Evolutionary conservation across 129 eudicot species (phyloP).

Genomic region (Artemisia argyi): DNA sequence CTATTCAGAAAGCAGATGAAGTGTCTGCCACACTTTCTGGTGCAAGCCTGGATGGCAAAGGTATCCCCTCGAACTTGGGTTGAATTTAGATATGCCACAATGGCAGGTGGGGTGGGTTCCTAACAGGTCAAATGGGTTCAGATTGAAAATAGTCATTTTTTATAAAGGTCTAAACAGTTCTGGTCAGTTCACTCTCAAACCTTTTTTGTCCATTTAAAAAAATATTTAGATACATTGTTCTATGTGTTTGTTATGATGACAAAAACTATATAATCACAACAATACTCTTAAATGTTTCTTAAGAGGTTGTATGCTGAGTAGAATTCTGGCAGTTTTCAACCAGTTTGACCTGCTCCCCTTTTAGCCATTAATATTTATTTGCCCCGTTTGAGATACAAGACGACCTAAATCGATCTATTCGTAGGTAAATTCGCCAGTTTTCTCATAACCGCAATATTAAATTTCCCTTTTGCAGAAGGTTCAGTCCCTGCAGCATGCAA

Average conservation of each 20-base stretch:
- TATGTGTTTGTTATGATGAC: not conserved
- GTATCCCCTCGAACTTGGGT: conserved; percentile 27
- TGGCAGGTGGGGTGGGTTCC: not conserved
- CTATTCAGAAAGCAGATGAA: conserved; percentile 76
- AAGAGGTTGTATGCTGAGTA: conserved; percentile 5
- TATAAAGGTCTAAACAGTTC: too few relatives aligned
- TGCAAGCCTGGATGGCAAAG: conserved; percentile 34
- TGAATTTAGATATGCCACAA: not conserved
- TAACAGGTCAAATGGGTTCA: not conserved
- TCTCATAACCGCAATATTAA: not conserved
- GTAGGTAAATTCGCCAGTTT: not conserved
- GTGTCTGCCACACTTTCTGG: conserved; percentile 49
- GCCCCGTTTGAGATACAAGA: conserved; percentile 5
- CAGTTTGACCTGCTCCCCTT: conserved; percentile 3
- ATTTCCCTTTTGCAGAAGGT: conserved; percentile 52
- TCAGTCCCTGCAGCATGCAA: conserved; percentile 90
- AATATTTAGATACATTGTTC: not conserved
- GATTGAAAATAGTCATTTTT: not conserved
- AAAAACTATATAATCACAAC: not conserved
- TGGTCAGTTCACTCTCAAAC: not conserved
- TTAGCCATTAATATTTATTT: too few relatives aligned
- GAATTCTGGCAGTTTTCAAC: not conserved
- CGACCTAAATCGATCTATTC: not conserved
- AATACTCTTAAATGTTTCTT: not conserved
- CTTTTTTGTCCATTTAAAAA: not conserved